Evolutionary conservation across 257 asterid genomes (phyloP), one percentile per base, ranked within the genome.

Genomic region (Forsythia viridissima): DNA sequence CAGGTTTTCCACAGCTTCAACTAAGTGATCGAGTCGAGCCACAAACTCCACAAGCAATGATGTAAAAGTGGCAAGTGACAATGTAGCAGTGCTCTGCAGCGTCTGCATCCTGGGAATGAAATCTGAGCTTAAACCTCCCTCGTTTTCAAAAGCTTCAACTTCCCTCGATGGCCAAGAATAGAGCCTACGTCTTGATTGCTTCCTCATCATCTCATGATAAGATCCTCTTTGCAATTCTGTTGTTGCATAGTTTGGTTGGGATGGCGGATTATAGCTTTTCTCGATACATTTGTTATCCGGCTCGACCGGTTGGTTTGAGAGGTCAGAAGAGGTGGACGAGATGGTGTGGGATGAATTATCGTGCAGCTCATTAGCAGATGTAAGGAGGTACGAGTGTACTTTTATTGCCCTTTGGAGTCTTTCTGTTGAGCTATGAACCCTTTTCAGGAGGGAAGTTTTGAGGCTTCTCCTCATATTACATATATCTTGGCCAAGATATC

Each of bases 1-100:
- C 57, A 91, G 91, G 40, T 83, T 76, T 82, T 90, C 91, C 10
- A 90, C 94, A n/a, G 93, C 92, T 61, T 84, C 97, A 42, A 88
- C 93, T 72, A 91, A 81, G 86, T 88, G 93, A 79, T 90, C 90
- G 4, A 91, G 93, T 71, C 94, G 79, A 10, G 92, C 94, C 82
- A 88, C 89, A 63, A 91, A 87, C 88, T 91, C 93, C 8, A 91
- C 75, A 9, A 90, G 89, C 82, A 91, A 68, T 8, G 90, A 90
- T 13, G 92, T 85, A 70, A 90, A 91, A 48, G 91, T 87, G 48
- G 92, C 92, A 1, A 90, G 85, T 8, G 97, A 91, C 8, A 90
- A 59, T 15, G 89, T 84, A 15, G 92, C 81, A 15, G 92, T 87
- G 82, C 88, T 87, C 86, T 88, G 92, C 1, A 87, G 77, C 3